Evolutionary conservation across 179 eudicot genomes (phyloP), one percentile per base, ranked within the genome.

Genomic region (Beta lomatogona): DNA sequence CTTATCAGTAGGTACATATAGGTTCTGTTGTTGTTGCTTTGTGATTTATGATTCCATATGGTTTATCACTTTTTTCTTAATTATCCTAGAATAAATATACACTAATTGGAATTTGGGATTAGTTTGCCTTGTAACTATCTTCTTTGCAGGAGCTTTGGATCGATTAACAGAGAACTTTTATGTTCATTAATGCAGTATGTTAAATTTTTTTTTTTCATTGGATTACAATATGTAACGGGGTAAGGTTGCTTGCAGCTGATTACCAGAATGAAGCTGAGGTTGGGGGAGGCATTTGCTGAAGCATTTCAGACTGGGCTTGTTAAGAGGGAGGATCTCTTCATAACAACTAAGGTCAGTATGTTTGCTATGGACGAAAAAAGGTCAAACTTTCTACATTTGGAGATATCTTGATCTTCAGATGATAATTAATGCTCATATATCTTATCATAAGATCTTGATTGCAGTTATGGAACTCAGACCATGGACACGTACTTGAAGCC

Each of bases 391-490:
- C n/a, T 75, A 18, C 13, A 67, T 57, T 57, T 48, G 18, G 22
- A 50, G 18, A 41, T 14, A 75, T 53, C 28, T 46, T 19, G 55
- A 54, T 44, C 36, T 25, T 7, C 3, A 52, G 59, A 16, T 85
- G 66, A 45, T 45, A 73, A 22, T 25, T 58, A 13, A 36, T 44
- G 68, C 65, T 79, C n/a, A 71, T 18, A 52, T 46, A 5, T 9
- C 3, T 48, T 48, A n/a, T 71, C 25, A 44, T 72, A 14, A 52
- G 9, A 22, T 65, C 61, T 55, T 73, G 46, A 13, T 70, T 91
- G 85, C 94, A 94, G 98, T 90, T 94, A 6, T 94, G 98, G 98
- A 94, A 91, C 86, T 94, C 98, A 46, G 98, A 94, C 82, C 98
- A 94, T 87, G 97, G 97, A 70, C 97, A 94, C 87, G 98, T 94